Evolutionary conservation across 1,284 basidiomycete genomes (phyloP), one percentile per base, ranked within the genome.

Genomic region (Singerocomus inundabilis): DNA sequence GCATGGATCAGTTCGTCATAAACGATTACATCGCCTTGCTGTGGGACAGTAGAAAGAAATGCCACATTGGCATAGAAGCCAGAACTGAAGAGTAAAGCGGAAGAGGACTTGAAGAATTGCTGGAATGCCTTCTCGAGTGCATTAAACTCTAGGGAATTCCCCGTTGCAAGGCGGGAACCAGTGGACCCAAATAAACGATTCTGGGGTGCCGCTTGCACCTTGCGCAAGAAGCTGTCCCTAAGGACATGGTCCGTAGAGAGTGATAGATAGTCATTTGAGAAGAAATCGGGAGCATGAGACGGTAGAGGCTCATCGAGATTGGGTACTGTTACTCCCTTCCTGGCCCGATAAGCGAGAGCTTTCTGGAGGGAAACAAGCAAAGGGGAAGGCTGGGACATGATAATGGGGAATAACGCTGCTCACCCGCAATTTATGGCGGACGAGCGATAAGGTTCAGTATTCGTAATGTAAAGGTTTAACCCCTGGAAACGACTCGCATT

Each of bases 221-320:
- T 56, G 3, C 52, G 28, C 41, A 79, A 52, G 56, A 75, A 76
- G 10, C 48, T 46, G 6, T 57, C 30, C 16, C 58, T 41, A 2
- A 82, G 66, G 6, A 55, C 37, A 0, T 56, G 33, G n/a, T 74
- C 73, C 0, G 65, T 67, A 0, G 78, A 70, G 5, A 86, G 59
- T 3, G 79, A 80, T 28, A 86, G 71, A 59, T 85, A 85, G 64
- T 85, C 81, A 58, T 84, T 85, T 11, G 78, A 80, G 26, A 76
- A 79, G 53, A 81, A 73, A 57, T 81, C 79, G 25, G 59, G 57
- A 56, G 60, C 47, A 50, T 51, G 21, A 53, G 79, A 72, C 16
- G 74, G 70, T 48, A 63, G 61, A 30, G 68, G 60, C 15, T 53
- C 33, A 13, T 64, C 45, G 28, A 62, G 52, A 31, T 8, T 7